Evolutionary conservation across 352 stramenopile genomes (phyloP), one percentile per base, ranked within the genome.

Genomic region (Nannochloropsis limnetica): DNA sequence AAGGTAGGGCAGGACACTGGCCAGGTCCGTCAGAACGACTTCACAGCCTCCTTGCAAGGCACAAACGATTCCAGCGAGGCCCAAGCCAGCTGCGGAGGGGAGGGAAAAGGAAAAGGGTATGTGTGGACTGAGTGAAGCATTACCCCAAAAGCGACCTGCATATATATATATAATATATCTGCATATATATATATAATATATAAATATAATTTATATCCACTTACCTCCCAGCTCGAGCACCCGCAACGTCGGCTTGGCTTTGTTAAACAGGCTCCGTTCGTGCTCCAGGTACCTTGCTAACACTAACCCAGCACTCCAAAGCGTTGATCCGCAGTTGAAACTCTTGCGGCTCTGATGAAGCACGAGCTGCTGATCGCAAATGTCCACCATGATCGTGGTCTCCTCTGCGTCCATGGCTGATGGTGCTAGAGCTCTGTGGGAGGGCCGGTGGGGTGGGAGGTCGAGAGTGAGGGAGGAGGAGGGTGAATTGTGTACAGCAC

Each of bases 211-310:
- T 5, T 0, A 69, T 28, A 11, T 69, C 20, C 23, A 69, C 54
- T 28, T 69, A 69, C 54, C 54, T 28, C 54, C 54, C 9, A 69
- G 23, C 54, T 69, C 54, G 5, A 69, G 23, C 5, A 69, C 54
- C 6, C 54, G 54, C 1, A 69, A 15, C 20, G 20, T 28, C 5
- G 8, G 54, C 20, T 69, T 69, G 54, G 5, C 23, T 22, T 69
- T 69, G 54, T 69, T 22, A 28, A 69, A 69, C 20, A 69, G 8
- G 17, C 54, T 28, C 54, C 23, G 20, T 69, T 69, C 54, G 5
- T 69, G 54, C 54, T 69, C 54, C 20, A 69, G 23, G 54, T 69
- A 69, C 20, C 54, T 69, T 28, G 54, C 54, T 69, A 69, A 15
- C 9, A 69, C 54, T 22, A 69, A 28, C 20, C 54, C 54, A 20